Evolutionary conservation across 768 basidiomycete species (phyloP).

Genomic region (Mrakia gelida): DNA sequence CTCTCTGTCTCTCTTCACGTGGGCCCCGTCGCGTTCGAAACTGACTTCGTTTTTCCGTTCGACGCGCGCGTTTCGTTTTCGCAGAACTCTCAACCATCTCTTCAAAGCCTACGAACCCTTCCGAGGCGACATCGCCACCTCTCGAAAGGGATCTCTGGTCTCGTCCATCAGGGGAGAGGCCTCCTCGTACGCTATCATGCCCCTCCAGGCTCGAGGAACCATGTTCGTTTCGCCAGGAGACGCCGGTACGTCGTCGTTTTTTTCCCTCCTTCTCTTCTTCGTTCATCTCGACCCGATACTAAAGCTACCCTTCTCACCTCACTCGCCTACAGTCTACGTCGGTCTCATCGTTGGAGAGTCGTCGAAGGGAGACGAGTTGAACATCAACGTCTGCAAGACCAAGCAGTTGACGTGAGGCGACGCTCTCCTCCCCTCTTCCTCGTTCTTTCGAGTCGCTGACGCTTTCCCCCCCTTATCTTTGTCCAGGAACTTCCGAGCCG

Average conservation of each 20-base stretch:
- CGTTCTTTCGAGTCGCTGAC: neutral
- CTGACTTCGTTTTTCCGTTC: neutral
- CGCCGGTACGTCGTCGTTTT: neutral
- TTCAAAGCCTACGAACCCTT: conserved; percentile 32
- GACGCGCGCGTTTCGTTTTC: neutral
- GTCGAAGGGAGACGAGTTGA: conserved; percentile 20
- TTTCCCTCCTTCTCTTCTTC: neutral
- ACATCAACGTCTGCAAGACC: conserved; percentile 31
- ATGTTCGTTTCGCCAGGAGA: conserved; percentile 31
- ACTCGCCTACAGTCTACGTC: conserved; percentile 21
- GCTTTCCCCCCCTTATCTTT: neutral
- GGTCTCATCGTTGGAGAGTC: conserved; percentile 31
- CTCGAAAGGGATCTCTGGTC: conserved; percentile 30
- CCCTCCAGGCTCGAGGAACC: conserved; percentile 25
- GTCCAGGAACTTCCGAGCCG: conserved; percentile 31
- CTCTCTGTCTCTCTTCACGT: too few relatives aligned
- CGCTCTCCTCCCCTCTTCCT: neutral
- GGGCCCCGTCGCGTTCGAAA: too few relatives aligned
- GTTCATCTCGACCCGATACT: neutral
- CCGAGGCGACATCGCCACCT: conserved; percentile 28
- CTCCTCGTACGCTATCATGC: conserved; percentile 26
- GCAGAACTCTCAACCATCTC: conserved; percentile 31
- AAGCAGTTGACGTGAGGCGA: conserved; percentile 15
- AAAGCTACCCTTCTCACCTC: neutral
- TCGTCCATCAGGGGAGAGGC: conserved; percentile 24